Conservation (phyloP, 1,284 basidiomycete genomes). For the Ceratobasidium sp. region DNA sequence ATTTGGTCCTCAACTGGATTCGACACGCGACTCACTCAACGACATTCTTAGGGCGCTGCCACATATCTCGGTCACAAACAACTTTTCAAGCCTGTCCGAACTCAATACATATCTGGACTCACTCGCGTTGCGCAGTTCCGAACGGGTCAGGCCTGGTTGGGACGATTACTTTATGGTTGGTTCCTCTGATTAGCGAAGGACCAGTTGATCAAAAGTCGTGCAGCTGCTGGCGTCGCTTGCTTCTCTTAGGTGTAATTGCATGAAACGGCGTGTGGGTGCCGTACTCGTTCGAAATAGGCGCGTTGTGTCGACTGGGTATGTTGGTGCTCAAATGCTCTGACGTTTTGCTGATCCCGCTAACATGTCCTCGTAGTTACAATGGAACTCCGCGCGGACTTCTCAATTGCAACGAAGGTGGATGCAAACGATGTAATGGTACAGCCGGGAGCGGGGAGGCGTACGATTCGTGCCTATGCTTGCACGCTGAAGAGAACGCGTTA, state of each 20-base stretch:
- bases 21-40: conserved; percentile 52
- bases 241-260: conserved; percentile 90
- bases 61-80: conserved; percentile 61
- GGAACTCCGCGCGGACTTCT: conserved; percentile 90
- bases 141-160: conserved; percentile 87
- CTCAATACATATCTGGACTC: conserved; percentile 73
- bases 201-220: background rate
- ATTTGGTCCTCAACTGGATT: conserved; percentile 59
- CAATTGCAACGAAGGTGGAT: conserved; percentile 93
- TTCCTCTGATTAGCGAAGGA: background rate
- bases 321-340: conserved; percentile 14
- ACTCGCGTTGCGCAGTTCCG: conserved; percentile 74
- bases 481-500: conserved; percentile 98
- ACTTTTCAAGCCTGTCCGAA: conserved; percentile 65
- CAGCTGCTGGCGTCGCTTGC: conserved; percentile 89
- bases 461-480: conserved; percentile 92
- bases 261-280: conserved; percentile 97
- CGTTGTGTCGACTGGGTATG: conserved; percentile 90
- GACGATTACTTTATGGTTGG: conserved; percentile 94
- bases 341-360: conserved; percentile 16
- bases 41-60: conserved; percentile 46
- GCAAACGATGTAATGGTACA: conserved; percentile 78
- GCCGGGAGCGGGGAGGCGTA: conserved; percentile 65
- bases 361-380: conserved; percentile 75
- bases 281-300: conserved; percentile 87